These are phyloP conservation scores for Aspergillus tubingensis DNA, from an alignment of 2,329 filamentous ascomycete species.

Conservation along the genomic window DNA sequence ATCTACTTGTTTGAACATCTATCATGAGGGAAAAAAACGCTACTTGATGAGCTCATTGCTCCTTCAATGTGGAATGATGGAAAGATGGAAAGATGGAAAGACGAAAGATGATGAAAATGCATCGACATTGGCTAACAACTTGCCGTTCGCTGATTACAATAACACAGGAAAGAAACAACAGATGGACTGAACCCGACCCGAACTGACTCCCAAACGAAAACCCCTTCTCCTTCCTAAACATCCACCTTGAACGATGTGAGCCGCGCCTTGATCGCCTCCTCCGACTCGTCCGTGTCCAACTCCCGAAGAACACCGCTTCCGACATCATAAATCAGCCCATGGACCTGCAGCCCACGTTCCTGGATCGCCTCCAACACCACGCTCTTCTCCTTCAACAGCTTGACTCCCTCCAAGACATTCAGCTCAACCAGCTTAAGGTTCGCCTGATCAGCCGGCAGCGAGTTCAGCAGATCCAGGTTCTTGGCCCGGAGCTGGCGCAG, in stretches of 20 bases:
- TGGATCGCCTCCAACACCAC: constrained; percentile 69
- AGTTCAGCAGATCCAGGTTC: constrained; percentile 54
- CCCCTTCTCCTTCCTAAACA: constrained; percentile 9
- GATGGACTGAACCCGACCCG: too few species aligned
- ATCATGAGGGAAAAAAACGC: neutral
- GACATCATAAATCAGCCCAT: constrained; percentile 76
- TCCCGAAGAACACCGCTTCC: constrained; percentile 56
- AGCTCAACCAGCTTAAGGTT: constrained; percentile 69
- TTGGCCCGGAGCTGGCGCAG: constrained; percentile 57
- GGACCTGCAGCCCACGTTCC: constrained; percentile 70
- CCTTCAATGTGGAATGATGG: too few species aligned
- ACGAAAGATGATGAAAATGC: neutral
- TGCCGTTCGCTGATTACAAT: neutral
- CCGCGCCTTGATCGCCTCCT: constrained; percentile 42
- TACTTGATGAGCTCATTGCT: neutral
- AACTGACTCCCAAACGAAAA: too few species aligned
- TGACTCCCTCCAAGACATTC: constrained; percentile 71
- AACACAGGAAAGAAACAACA: neutral
- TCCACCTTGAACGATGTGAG: constrained; percentile 45
- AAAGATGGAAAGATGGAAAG: neutral
- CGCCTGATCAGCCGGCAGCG: constrained; percentile 52
- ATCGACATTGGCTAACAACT: neutral
- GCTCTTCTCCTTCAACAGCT: constrained; percentile 67
- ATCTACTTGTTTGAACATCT: neutral
- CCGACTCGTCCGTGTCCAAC: constrained; percentile 49